Evolutionary conservation across 2,329 filamentous ascomycete genomes (phyloP).

Genomic region (Phaeosphaeriaceae sp.): DNA sequence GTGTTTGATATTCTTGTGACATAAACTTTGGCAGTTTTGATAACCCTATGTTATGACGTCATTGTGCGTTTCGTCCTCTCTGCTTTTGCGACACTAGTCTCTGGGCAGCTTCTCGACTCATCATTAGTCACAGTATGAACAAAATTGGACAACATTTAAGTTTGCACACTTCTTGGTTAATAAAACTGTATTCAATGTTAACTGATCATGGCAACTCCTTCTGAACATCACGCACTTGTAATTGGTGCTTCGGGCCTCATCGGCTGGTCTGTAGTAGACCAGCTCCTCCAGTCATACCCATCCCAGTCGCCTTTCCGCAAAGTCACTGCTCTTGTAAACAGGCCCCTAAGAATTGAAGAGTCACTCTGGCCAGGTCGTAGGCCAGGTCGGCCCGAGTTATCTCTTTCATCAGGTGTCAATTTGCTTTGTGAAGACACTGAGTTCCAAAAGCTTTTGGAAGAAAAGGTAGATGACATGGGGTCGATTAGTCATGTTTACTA

Average conservation of each 20-base stretch:
- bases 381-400: conserved; percentile 21
- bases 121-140: no score
- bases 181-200: no score
- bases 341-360: conserved; percentile 42
- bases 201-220: background rate
- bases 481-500: conserved; percentile 48
- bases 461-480: conserved; percentile 33
- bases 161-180: no score
- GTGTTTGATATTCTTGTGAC: no score
- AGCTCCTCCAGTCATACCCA: conserved; percentile 45
- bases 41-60: no score
- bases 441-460: conserved; percentile 28
- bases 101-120: no score
- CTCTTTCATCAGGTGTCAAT: conserved; percentile 45
- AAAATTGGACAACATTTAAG: no score
- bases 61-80: no score
- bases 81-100: no score
- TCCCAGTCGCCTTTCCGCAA: conserved; percentile 35
- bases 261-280: conserved; percentile 51
- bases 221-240: conserved; percentile 44
- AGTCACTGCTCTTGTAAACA: conserved; percentile 49
- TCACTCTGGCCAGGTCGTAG: conserved; percentile 42
- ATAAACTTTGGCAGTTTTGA: no score
- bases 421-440: conserved; percentile 26
- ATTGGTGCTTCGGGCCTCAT: conserved; percentile 51